Base-by-base conservation (phyloP, 805 yeast genomes). In the Nematodospora valgi region DNA sequence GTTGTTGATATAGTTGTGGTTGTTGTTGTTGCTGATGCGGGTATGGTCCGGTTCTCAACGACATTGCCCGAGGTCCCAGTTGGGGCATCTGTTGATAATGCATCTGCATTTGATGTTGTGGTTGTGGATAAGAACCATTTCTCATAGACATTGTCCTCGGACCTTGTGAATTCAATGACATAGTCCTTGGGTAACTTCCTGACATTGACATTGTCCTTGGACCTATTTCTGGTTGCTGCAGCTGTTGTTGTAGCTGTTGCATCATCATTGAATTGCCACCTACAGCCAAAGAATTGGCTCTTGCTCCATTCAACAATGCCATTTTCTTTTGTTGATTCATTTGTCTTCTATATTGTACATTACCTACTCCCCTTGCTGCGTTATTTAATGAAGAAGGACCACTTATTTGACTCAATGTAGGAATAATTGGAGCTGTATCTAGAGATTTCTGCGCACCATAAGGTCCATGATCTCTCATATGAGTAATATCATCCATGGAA, bases 401-500 rank as follows among this genome's bases (percentile, higher is more conserved):
- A 26, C 15, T 10, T 17, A 7, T 11, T 8, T 7, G 11, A 4
- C 74, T 64, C 3, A 84, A 36, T 0, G 87, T 82, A 5, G 94
- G 94, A 25, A 85, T 83, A 43, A 81, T 77, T 6, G 93, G 89
- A 0, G 86, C 71, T 0, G 89, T 71, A 43, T 81, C 86, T 37
- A 64, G 55, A 5, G 55, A 35, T 21, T 50, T 44, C n/a, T n/a
- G n/a, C 13, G 71, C 62, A 3, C 81, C 82, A 50, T 81, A 82
- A 21, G 86, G 74, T 4, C 85, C 85, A 25, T 82, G 70, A 44
- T 80, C 86, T 33, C 82, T 64, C 2, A 80, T 58, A 32, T 80
- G 80, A 16, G 78, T 62, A 7, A 85, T 62, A 48, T 84, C 89
- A 43, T 75, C 77, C 43, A 81, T 80, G 0, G 86, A 74, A 43